Conservation (phyloP, 495 filamentous ascomycete species). For the Penicillium steckii region DNA sequence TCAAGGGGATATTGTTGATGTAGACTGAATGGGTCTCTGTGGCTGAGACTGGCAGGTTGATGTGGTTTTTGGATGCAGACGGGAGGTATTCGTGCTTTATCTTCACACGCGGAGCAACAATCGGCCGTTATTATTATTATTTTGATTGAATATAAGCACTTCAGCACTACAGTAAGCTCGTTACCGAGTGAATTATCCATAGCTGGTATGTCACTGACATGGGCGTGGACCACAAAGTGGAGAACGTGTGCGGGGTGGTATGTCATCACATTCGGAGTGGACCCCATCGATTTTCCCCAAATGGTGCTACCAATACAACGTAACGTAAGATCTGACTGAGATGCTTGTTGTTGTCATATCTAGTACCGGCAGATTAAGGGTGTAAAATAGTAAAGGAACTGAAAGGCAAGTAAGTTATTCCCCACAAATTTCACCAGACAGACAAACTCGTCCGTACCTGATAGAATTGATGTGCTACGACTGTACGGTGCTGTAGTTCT, state of each 20-base stretch:
- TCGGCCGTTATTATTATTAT: constrained; percentile 1
- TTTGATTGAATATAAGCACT: constrained; percentile 1
- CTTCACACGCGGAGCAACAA: constrained; percentile 3
- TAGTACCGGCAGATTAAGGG: constrained; percentile 4
- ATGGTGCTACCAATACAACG: constrained; percentile 1
- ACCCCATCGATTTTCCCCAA: constrained; percentile 1
- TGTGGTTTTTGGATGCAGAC: constrained; percentile 2
- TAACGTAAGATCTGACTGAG: neutral
- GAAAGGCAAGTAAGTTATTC: neutral
- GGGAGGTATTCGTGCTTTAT: constrained; percentile 4
- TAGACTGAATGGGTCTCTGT: constrained; percentile 6
- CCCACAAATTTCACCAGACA: constrained; percentile 1
- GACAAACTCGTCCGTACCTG: neutral
- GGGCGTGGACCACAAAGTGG: neutral
- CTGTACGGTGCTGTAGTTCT: neutral
- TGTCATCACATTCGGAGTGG: constrained; percentile 5
- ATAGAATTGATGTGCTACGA: no score
- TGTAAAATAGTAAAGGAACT: constrained; percentile 1
- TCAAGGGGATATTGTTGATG: constrained; percentile 6
- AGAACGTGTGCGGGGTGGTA: constrained; percentile 1
- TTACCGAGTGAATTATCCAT: neutral
- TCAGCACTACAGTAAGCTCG: neutral
- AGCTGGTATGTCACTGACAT: constrained; percentile 5
- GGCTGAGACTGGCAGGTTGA: constrained; percentile 2
- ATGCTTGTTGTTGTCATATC: constrained; percentile 7